Percentiles rank a stretch among this genome's conserved stretches.
These are phyloP conservation scores for Sonneratia alba DNA, from an alignment of 345 rosid species.

Conservation along the genomic window DNA sequence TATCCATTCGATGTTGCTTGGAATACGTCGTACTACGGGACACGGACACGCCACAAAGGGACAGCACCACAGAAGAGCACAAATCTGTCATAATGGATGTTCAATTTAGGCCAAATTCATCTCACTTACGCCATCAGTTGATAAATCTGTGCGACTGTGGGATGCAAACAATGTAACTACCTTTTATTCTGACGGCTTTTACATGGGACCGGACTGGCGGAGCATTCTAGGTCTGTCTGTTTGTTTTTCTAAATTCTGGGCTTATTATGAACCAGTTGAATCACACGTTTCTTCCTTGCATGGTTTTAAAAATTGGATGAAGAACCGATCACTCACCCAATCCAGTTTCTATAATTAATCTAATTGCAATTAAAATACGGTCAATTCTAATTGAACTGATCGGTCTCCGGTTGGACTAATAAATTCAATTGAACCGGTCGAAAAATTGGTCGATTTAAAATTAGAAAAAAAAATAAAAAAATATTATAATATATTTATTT, in stretches of 20 bases:
- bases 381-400: too few species aligned
- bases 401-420: too few species aligned
- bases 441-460: too few species aligned
- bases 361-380: too few species aligned
- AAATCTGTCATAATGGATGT: slow-evolving; percentile 48
- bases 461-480: too few species aligned
- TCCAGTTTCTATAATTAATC: too few species aligned
- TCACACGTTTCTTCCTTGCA: too few species aligned
- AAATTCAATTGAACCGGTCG: too few species aligned
- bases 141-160: slow-evolving; percentile 64
- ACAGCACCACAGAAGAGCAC: slow-evolving; percentile 49
- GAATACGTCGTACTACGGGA: slow-evolving; percentile 52
- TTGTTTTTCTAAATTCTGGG: not conserved
- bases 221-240: not conserved
- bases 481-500: too few species aligned
- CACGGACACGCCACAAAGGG: slow-evolving; percentile 49
- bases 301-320: too few species aligned
- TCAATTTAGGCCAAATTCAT: slow-evolving; percentile 59
- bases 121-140: slow-evolving; percentile 61
- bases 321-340: too few species aligned
- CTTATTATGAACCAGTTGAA: too few species aligned
- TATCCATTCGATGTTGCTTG: slow-evolving; percentile 5
- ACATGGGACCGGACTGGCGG: not conserved
- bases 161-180: slow-evolving; percentile 45
- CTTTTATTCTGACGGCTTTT: not conserved